Evolutionary conservation across 345 rosid species (phyloP), one percentile per base, ranked within the genome.

Genomic region (Garcia nutans): DNA sequence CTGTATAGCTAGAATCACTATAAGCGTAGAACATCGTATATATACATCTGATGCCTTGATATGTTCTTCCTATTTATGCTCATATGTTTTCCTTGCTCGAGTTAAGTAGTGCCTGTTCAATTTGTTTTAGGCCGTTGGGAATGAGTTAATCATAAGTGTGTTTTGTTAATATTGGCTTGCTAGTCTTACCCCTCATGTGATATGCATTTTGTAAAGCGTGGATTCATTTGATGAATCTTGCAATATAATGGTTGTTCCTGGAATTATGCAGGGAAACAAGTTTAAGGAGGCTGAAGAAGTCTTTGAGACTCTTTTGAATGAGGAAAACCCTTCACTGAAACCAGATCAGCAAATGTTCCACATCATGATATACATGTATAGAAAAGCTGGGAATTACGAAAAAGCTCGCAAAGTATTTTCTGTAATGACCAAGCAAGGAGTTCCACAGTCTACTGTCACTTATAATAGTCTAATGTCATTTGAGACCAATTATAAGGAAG

Each of bases 311-410:
- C 96, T 96, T 79, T 80, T 92, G 84, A 83, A 89, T 77, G 87
- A 75, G 77, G 86, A 90, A 77, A 91, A 45, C 76, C 87, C 94
- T 28, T 91, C 89, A 11, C 33, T 96, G 78, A 89, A 87, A 73
- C 98, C 97, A 0, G 99, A 96, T 80, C 99, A 93, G 75, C 88
- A 90, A 84, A 89, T 93, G 98, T 96, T 89, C 84, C 97, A 96
- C 84, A 86, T 90, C 94, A 93, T 96, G 96, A 96, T 96, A 61
- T 90, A 90, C 78, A 88, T 96, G 94, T 76, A 91, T 80, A 96
- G 89, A 89, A 96, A 92, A 80, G 90, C 97, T 70, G 97, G 97
- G 65, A 84, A 79, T 76, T 90, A 93, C 78, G 94, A 85, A 42
- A 92, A 93, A 80, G 99, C 99, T 82, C 89, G 94, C 58, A 88